Conservation (phyloP, 192 early-diverging fungal genomes). For the Gryganskiella cystojenkinii region DNA sequence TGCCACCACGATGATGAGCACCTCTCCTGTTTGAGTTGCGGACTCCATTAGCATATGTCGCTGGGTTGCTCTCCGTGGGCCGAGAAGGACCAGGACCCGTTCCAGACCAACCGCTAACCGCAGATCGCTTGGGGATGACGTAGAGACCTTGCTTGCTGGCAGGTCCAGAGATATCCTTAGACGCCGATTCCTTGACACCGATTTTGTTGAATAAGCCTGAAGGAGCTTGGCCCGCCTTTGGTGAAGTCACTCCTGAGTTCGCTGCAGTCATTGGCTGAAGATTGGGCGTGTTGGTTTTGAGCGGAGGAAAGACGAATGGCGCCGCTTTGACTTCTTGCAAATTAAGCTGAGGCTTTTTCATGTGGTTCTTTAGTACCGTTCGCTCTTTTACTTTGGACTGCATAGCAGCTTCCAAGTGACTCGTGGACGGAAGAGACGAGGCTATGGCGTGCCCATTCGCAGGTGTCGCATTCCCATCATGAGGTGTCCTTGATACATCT, state of each 20-base stretch:
- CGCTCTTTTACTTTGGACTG: conserved; percentile 5
- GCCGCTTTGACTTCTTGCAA: conserved; percentile 46
- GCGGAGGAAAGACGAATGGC: conserved; percentile 47
- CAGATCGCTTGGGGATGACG: conserved; percentile 34
- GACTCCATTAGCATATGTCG: neutral
- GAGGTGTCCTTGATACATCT: conserved; percentile 4
- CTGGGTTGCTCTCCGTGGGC: neutral
- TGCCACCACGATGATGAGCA: conserved; percentile 28
- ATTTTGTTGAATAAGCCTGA: neutral
- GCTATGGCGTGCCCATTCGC: conserved; percentile 15
- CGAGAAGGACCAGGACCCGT: neutral
- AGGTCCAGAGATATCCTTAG: neutral
- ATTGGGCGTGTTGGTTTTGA: conserved; percentile 10
- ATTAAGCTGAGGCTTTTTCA: conserved; percentile 31
- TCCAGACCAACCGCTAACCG: conserved; percentile 7
- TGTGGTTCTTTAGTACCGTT: conserved; percentile 25
- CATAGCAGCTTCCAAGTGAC: conserved; percentile 24
- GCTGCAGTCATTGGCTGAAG: neutral
- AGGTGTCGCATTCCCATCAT: conserved; percentile 4
- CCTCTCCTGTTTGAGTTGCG: conserved; percentile 20
- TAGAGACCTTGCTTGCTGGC: conserved; percentile 10
- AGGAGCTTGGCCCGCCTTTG: neutral
- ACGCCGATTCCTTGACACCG: neutral
- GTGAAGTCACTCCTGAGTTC: neutral
- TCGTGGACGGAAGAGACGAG: conserved; percentile 37